Evolutionary conservation across 108 stramenopile genomes (phyloP), one percentile per base, ranked within the genome.

Genomic region (Cyclotella cryptica): DNA sequence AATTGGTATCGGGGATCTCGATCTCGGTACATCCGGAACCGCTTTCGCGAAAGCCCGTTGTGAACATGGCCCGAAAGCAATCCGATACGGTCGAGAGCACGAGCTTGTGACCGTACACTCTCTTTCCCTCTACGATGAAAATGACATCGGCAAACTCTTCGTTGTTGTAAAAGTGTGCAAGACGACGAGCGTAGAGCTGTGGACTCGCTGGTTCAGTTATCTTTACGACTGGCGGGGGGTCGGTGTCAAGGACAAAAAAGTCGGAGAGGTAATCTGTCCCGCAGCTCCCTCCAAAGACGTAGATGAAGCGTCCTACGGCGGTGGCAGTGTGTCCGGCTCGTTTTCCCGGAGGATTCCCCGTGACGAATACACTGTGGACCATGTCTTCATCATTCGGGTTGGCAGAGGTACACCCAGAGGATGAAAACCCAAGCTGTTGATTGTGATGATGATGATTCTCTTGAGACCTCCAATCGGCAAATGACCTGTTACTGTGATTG

Each of bases 291-390:
- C 96, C 96, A 71, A 96, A 94, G 21, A 94, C 77, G 66, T 84
- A 96, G 10, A 96, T 93, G 66, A 79, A 72, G 14, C 92, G 83
- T 62, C 89, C 90, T 7, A 96, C 95, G 12, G 93, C 92, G 26
- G 97, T 98, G 11, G 96, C 96, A 4, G 95, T 98, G 83, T 98
- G 97, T 1, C 97, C 97, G 10, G 97, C 97, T 66, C 97, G 69
- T 22, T 88, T 84, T 35, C 94, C 93, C 8, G 97, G 97, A 11
- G 89, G 89, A 7, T 72, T 66, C 21, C 97, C 97, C 18, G 79
- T 69, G 6, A 96, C 76, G 28, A 85, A 44, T 10, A 97, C 89
- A 24, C 85, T 90, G 11, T 93, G 86, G 17, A 91, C 77, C 46
- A 84, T 83, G 47, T 95, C 93, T 77, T 94, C 92, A 67, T 93